Evolutionary conservation across 768 basidiomycete species (phyloP), one percentile per base, ranked within the genome.

Genomic region (Pleurotus ostreatus): DNA sequence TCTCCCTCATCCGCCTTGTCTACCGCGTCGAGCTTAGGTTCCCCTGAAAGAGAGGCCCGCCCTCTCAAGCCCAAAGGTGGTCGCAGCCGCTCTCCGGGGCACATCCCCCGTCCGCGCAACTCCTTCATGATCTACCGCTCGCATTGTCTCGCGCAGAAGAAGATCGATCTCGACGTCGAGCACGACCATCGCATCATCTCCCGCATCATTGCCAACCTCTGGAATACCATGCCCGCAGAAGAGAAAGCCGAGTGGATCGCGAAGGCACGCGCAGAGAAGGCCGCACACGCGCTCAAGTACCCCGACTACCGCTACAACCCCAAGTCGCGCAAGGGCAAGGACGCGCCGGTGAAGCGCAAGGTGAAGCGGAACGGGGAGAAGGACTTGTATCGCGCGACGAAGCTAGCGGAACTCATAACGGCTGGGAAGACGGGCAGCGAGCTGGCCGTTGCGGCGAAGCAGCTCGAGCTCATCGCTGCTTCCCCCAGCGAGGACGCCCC

Each of bases 371-470:
- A 82, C 49, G 74, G 78, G 39, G 62, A 58, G 18, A 71, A 74
- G 53, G 83, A 84, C 57, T 69, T 76, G 49, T 37, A 53, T 9
- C 80, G 84, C 7, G 82, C 79, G 64, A 69, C 74, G 60, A 67
- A 71, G 45, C 73, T 84, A 37, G 83, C 82, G 0, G 74, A 79
- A 22, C 64, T 85, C 5, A 66, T 84, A 47, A 69, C 78, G 43
- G 68, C 72, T 0, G 84, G 84, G 3, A 82, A 82, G 61, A 55
- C 71, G 25, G 84, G 83, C 12, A 61, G 69, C 8, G 81, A 82
- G 22, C 67, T 84, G 11, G 76, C 75, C 54, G 63, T 57, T 25
- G 81, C 81, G 1, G 71, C 81, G 57, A 71, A 66, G 56, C 56
- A 63, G 45, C 68, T 80, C 13, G 68, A 63, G 41, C 41, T 44